A percentile compares a stretch with the other conserved stretches of the same genome.
These are phyloP conservation scores for Oryza glaberrima DNA, from an alignment of 176 grass and related monocot genomes.

Conservation along the genomic window DNA sequence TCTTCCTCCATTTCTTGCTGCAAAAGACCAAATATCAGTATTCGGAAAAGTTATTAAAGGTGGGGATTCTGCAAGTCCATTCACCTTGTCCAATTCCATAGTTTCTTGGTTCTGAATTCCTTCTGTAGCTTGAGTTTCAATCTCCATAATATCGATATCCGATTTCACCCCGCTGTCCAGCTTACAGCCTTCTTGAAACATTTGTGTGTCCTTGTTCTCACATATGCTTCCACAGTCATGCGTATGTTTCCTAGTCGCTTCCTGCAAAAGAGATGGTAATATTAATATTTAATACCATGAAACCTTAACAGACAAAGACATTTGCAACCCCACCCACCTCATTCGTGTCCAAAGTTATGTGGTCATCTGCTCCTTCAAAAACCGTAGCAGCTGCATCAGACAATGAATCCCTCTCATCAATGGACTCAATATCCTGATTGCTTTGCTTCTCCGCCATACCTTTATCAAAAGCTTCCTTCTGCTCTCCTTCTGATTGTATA, in stretches of 20 bases:
- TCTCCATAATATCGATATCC: slow-evolving; percentile 20
- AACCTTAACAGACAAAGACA: slow-evolving; percentile 33
- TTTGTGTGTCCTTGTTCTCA: slow-evolving; percentile 3
- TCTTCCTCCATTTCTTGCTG: slow-evolving; percentile 44
- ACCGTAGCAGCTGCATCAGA: slow-evolving; percentile 28
- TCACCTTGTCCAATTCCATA: slow-evolving; percentile 41
- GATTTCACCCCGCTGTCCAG: slow-evolving; percentile 1
- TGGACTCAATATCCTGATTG: slow-evolving; percentile 28
- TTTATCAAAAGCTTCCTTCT: slow-evolving; percentile 5
- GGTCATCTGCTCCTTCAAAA: slow-evolving; percentile 29
- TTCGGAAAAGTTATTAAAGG: slow-evolving; percentile 15
- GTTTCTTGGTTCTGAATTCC: slow-evolving; percentile 30
- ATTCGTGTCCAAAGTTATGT: slow-evolving; percentile 39
- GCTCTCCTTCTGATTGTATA: slow-evolving; percentile 30
- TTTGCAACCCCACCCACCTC: slow-evolving; percentile 41
- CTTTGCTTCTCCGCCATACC: neutral
- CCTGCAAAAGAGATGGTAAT: slow-evolving; percentile 39
- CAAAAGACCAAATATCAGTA: slow-evolving; percentile 37
- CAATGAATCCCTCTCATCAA: slow-evolving; percentile 33
- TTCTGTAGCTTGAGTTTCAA: slow-evolving; percentile 21
- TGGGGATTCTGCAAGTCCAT: slow-evolving; percentile 32
- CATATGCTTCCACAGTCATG: slow-evolving; percentile 21
- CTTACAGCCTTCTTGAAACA: slow-evolving; percentile 18
- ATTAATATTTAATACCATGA: slow-evolving; percentile 34
- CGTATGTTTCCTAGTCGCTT: neutral